Evolutionary conservation across 164 flowering plant genomes (phyloP).

Genomic region (Aristolochia fimbriata): DNA sequence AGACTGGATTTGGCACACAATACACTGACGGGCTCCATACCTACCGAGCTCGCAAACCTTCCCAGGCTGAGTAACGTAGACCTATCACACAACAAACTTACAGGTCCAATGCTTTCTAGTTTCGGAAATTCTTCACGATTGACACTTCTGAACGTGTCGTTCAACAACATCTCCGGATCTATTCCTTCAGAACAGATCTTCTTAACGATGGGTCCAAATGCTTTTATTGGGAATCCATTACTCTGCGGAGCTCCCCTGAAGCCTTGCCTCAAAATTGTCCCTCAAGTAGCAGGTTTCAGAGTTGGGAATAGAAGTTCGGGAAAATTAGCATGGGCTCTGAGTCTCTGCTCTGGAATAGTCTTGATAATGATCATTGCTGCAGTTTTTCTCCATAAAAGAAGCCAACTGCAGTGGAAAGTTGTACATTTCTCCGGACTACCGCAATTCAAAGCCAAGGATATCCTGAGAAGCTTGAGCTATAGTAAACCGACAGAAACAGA

Average conservation of each 20-base stretch:
- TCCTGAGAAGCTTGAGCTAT: slow-evolving; percentile 53
- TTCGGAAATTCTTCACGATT: slow-evolving; percentile 42
- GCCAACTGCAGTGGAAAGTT: slow-evolving; percentile 60
- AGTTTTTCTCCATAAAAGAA: slow-evolving; percentile 32
- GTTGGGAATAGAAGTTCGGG: slow-evolving; percentile 32
- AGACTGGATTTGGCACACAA: slow-evolving; percentile 39
- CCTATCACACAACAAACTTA: slow-evolving; percentile 52
- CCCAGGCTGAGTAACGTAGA: slow-evolving; percentile 40
- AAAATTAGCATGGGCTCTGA: slow-evolving; percentile 39
- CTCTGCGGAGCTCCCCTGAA: slow-evolving; percentile 74
- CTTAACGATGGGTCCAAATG: slow-evolving; percentile 44
- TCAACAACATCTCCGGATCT: slow-evolving; percentile 64
- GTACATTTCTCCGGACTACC: slow-evolving; percentile 66
- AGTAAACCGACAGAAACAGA: slow-evolving; percentile 24
- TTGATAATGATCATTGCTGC: slow-evolving; percentile 31
- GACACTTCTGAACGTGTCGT: slow-evolving; percentile 56
- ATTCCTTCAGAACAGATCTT: slow-evolving; percentile 47
- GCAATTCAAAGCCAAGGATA: slow-evolving; percentile 62
- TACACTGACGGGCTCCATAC: slow-evolving; percentile 44
- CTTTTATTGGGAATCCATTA: slow-evolving; percentile 62
- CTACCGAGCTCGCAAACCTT: slow-evolving; percentile 41
- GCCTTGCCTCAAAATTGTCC: slow-evolving; percentile 35
- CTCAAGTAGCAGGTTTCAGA: slow-evolving; percentile 14
- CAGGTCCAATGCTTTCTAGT: slow-evolving; percentile 46
- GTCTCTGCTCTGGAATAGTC: slow-evolving; percentile 40